Evolutionary conservation across 139 green algal genomes (phyloP).

Genomic region (Axilococcus clingmanii): DNA sequence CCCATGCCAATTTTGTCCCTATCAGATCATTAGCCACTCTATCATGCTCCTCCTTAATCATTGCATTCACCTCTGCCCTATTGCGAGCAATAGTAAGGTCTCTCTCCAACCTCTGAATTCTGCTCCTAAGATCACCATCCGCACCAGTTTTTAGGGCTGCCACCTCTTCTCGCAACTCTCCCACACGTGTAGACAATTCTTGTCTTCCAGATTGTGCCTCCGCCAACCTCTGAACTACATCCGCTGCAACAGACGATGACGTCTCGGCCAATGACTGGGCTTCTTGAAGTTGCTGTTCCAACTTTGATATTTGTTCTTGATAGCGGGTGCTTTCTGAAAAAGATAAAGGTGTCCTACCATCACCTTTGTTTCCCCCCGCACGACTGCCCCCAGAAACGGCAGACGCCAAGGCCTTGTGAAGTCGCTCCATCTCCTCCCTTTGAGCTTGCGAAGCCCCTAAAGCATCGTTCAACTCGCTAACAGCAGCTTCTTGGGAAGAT

Average conservation of each 20-base stretch:
- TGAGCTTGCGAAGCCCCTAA: background rate
- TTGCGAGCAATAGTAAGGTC: slow-evolving; percentile 22
- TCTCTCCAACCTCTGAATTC: slow-evolving; percentile 20
- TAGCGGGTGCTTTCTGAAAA: background rate
- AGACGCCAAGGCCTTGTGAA: background rate
- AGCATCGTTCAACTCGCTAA: no score
- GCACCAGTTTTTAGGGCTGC: slow-evolving; percentile 6
- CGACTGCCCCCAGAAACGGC: no score
- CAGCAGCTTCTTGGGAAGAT: no score
- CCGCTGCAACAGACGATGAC: background rate
- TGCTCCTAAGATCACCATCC: slow-evolving; percentile 15
- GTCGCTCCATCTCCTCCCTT: background rate
- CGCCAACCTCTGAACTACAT: slow-evolving; percentile 3
- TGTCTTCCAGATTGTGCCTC: slow-evolving; percentile 6
- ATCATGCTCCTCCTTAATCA: slow-evolving; percentile 31
- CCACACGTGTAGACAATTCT: slow-evolving; percentile 13
- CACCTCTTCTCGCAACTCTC: slow-evolving; percentile 13
- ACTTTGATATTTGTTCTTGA: slow-evolving; percentile 5
- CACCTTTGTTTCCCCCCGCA: background rate
- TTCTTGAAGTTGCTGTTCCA: slow-evolving; percentile 18
- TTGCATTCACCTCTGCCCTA: slow-evolving; percentile 21
- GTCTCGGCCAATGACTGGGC: slow-evolving; percentile 4
- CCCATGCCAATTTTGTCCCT: slow-evolving; percentile 24
- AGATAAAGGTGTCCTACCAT: background rate
- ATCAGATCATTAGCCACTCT: slow-evolving; percentile 27